These are phyloP conservation scores for Suhomyces taliae DNA, from an alignment of 1,139 yeast genomes.

Conservation along the genomic window DNA sequence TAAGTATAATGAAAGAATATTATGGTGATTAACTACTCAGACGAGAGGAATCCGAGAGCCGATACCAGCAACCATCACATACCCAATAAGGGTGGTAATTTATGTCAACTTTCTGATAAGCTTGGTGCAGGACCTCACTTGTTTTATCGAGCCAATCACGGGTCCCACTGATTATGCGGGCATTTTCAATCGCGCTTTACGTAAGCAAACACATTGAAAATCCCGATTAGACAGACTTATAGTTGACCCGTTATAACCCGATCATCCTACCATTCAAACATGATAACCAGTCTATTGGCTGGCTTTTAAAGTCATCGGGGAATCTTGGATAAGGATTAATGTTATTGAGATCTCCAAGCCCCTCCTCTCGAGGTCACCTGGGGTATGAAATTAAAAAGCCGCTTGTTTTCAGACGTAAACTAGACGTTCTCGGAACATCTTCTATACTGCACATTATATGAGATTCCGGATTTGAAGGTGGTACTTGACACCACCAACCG, in stretches of 20 bases:
- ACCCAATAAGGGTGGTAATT: background rate
- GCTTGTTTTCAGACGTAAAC: background rate
- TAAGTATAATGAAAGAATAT: background rate
- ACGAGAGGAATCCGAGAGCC: background rate
- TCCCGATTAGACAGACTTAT: conserved; percentile 1
- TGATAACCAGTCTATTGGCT: background rate
- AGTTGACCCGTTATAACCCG: background rate
- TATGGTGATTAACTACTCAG: background rate
- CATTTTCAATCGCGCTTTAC: background rate
- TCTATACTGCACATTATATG: background rate
- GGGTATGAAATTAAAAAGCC: background rate
- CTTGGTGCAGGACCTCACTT: conserved; percentile 5
- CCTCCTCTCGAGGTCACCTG: too few relatives aligned
- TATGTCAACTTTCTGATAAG: conserved; percentile 2
- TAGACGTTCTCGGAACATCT: background rate
- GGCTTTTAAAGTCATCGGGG: background rate
- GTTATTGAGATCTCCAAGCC: too few relatives aligned
- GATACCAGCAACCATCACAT: background rate
- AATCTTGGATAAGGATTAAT: too few relatives aligned
- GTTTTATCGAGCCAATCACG: conserved; percentile 14
- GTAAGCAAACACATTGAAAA: background rate
- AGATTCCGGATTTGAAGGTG: background rate
- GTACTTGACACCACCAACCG: background rate
- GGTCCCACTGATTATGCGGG: conserved; percentile 10
- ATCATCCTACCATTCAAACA: background rate